Evolutionary conservation across 2,329 filamentous ascomycete genomes (phyloP), one percentile per base, ranked within the genome.

Genomic region (Tolypocladium pustulatum): DNA sequence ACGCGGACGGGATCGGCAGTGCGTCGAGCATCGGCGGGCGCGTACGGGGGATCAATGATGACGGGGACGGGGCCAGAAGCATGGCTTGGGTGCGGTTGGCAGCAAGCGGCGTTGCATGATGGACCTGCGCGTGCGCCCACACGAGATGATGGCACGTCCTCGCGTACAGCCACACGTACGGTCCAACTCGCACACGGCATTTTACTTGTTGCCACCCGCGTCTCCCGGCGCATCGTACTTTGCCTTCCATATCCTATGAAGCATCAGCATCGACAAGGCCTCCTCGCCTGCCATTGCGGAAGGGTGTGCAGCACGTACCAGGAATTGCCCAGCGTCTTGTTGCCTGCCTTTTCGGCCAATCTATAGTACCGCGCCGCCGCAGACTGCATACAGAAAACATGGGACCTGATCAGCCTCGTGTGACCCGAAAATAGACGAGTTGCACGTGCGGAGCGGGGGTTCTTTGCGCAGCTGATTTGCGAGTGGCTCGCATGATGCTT

Each of bases 191-290:
- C 12, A n/a, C n/a, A 25, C 1, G 20, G n/a, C 20, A 53, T 22
- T 32, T 40, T 68, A 66, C 65, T 69, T 79, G 76, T 69, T 80
- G 75, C 71, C 74, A 56, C 66, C 66, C 32, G 66, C 66, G 59
- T 71, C 69, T 37, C 71, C 67, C 25, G 71, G 75, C 38, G 81
- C 78, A 67, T 82, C 82, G 76, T 97, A 97, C 76, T 97, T 97
- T 62, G 96, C 91, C 73, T 97, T 97, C 91, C 93, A 97, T 70
- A 97, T 97, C 92, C 91, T 96, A 49, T 25, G 59, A 37, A 56
- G 57, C 58, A 20, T n/a, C 13, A 30, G 17, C 3, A 7, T n/a
- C 8, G 30, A 1, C 17, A n/a, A 17, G 4, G 20, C 17, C 5
- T 15, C 5, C 7, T 40, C 8, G n/a, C 38, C 20, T 34, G 46